These are phyloP conservation scores for Euptelea pleiosperma DNA, from an alignment of 164 flowering plant species.

Conservation along the genomic window DNA sequence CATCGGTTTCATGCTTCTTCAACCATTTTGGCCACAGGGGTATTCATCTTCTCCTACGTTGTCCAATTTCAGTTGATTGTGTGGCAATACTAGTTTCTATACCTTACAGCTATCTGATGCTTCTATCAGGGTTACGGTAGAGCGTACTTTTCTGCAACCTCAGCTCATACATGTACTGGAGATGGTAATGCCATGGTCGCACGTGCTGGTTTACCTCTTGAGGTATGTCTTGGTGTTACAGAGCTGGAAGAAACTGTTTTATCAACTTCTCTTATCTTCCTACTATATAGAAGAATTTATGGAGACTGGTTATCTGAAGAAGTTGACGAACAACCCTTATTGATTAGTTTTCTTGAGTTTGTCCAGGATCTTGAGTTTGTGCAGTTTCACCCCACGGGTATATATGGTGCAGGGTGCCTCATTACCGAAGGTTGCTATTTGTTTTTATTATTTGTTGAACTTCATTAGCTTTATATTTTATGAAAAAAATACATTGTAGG, in stretches of 20 bases:
- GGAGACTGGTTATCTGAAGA: too few species aligned
- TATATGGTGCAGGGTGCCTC: slow-evolving; percentile 98
- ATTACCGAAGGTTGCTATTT: slow-evolving; percentile 78
- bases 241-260: too few species aligned
- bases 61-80: neutral
- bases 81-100: neutral
- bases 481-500: too few species aligned
- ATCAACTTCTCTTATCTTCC: neutral
- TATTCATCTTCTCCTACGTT: slow-evolving; percentile 21
- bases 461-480: neutral
- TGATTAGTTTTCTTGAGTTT: too few species aligned
- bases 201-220: slow-evolving; percentile 89
- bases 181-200: slow-evolving; percentile 99
- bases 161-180: slow-evolving; percentile 99
- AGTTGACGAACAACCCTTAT: too few species aligned
- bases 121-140: slow-evolving; percentile 89
- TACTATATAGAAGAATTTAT: too few species aligned
- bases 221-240: slow-evolving; percentile 44
- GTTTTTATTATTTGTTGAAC: neutral
- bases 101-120: neutral
- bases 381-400: slow-evolving; percentile 96
- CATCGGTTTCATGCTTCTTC: slow-evolving; percentile 87
- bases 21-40: slow-evolving; percentile 95
- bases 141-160: slow-evolving; percentile 96
- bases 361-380: slow-evolving; percentile 98